Evolutionary conservation across 2,329 filamentous ascomycete species (phyloP).

Genomic region (Xylariaceae sp.): DNA sequence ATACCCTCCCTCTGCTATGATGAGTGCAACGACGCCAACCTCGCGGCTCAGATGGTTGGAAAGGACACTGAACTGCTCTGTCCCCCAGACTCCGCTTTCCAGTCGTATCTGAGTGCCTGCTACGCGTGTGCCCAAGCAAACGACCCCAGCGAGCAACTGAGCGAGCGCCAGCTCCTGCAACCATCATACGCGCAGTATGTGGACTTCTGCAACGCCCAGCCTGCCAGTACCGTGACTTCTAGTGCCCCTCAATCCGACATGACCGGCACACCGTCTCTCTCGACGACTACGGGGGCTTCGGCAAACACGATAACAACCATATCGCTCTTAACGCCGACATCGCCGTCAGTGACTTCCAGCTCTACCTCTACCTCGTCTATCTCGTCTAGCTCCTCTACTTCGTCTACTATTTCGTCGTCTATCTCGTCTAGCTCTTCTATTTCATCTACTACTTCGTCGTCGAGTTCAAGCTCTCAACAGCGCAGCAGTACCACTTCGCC

Average conservation of each 20-base stretch:
- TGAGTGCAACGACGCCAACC: constrained; percentile 41
- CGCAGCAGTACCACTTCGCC: background rate
- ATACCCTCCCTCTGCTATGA: constrained; percentile 43
- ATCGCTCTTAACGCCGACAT: constrained; percentile 5
- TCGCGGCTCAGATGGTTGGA: constrained; percentile 40
- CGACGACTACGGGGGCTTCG: constrained; percentile 12
- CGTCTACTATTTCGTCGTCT: constrained; percentile 2
- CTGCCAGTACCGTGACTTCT: no score
- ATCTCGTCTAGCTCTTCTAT: constrained; percentile 2
- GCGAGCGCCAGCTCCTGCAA: constrained; percentile 26
- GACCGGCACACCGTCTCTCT: constrained; percentile 3
- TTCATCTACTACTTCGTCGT: background rate
- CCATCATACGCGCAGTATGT: constrained; percentile 37
- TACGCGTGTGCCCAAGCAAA: constrained; percentile 30
- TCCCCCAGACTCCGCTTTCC: constrained; percentile 32
- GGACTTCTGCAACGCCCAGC: no score
- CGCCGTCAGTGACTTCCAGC: constrained; percentile 3
- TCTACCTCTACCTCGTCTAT: constrained; percentile 5
- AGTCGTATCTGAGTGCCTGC: constrained; percentile 29
- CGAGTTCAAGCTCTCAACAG: background rate
- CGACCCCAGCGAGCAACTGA: constrained; percentile 17
- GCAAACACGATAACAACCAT: constrained; percentile 10
- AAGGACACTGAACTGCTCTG: constrained; percentile 43
- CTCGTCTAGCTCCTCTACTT: constrained; percentile 6
- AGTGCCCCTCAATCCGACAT: background rate